Evolutionary conservation across 495 filamentous ascomycete species (phyloP), one percentile per base, ranked within the genome.

Genomic region (Bathelium albidoporum): DNA sequence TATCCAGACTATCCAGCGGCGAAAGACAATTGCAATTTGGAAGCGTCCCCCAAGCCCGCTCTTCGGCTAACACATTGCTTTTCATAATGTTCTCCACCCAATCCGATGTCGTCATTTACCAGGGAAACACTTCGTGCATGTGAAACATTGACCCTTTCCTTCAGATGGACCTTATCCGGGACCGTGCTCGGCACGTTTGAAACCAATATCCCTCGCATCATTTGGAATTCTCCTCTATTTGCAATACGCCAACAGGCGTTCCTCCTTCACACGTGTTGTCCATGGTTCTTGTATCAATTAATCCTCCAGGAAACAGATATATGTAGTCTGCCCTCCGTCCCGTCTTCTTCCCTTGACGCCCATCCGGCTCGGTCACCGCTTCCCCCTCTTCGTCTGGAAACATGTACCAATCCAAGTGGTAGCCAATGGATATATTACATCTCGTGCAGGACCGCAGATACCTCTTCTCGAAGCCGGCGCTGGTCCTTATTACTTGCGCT

Each of bases 401-500:
- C 65, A 77, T 74, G 43, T 61, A 60, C 64, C 70, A 71, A 60
- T 80, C 79, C 1, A 83, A 68, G 64, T 77, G 73, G 74, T 91
- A 91, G 36, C 84, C 88, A 53, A 88, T 78, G 2, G 82, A 75
- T 26, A 89, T 68, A 29, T 78, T 75, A 75, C 88, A 91, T 63
- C 87, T 73, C 2, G 79, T 82, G 73, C 88, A 90, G 26, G 82
- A 73, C 59, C 79, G 74, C 20, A 85, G 65, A 52, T 80, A 72
- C 29, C 88, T 71, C 77, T 88, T 89, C 77, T 91, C 88, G 59
- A 89, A 90, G 26, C 88, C 88, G 61, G 89, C 86, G 65, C 82
- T 81, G 2, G 84, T 76, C 3, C 81, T 73, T 18, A 89, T 75
- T 0, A 91, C 73, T 2, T 81, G 77, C 22, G 81, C 69, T 16